A percentile compares a stretch with the other conserved stretches of the same genome.
Conservation (phyloP, 345 rosid genomes). For the Bruguiera gymnorhiza region DNA sequence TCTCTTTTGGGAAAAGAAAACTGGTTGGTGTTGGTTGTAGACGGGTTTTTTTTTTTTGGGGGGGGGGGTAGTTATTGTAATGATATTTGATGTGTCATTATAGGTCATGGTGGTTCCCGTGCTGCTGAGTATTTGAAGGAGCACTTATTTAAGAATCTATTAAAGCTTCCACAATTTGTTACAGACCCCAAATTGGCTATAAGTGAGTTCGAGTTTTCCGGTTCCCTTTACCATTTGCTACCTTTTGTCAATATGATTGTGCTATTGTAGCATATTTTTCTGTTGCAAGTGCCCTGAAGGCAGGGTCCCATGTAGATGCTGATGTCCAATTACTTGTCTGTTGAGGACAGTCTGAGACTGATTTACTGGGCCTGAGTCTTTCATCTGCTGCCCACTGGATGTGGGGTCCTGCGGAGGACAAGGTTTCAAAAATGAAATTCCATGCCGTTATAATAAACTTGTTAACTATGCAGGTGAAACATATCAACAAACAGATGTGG, state of each 20-base stretch:
- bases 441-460: neutral
- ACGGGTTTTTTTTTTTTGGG: neutral
- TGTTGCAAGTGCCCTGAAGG: neutral
- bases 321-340: too few species aligned
- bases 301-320: too few species aligned
- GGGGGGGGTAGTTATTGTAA: too few species aligned
- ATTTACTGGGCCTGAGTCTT: too few species aligned
- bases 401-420: too few species aligned
- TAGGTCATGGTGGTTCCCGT: constrained; percentile 99
- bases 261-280: constrained; percentile 7
- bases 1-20: neutral
- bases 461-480: constrained; percentile 62
- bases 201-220: constrained; percentile 43
- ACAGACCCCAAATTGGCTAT: constrained; percentile 72
- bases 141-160: constrained; percentile 85
- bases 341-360: too few species aligned
- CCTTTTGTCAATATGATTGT: neutral
- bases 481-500: constrained; percentile 80
- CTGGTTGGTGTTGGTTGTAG: neutral
- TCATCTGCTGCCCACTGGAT: too few species aligned
- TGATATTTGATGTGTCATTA: neutral
- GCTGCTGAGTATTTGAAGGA: constrained; percentile 94
- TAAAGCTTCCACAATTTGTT: constrained; percentile 81
- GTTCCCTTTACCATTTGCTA: neutral
- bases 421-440: too few species aligned